A percentile compares a stretch with the other conserved stretches of the same genome.
Conservation (phyloP, 2,329 filamentous ascomycete genomes). For the Aspergillus japonicus region DNA sequence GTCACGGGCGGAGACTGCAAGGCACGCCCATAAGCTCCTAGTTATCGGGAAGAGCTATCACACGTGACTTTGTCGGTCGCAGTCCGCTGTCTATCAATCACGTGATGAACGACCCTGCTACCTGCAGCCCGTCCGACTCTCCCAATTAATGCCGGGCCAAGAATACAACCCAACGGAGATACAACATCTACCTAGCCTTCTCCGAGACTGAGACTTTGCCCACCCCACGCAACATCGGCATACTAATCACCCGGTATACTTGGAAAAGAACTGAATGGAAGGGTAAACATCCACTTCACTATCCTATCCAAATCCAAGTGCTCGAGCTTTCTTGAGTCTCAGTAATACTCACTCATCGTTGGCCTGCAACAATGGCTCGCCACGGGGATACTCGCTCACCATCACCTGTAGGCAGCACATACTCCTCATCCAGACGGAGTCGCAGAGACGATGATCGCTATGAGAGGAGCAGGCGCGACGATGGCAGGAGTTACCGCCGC, state of each 20-base stretch:
- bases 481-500: conserved; percentile 47
- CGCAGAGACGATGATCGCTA: conserved; percentile 55
- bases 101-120: conserved; percentile 9
- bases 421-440: conserved; percentile 66
- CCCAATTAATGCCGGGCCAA: conserved; percentile 8
- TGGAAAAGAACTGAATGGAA: conserved; percentile 18
- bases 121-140: neutral
- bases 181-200: neutral
- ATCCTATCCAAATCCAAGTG: conserved; percentile 20
- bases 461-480: conserved; percentile 53
- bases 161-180: neutral
- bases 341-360: conserved; percentile 53
- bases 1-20: no score
- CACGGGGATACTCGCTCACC: conserved; percentile 74
- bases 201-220: conserved; percentile 5
- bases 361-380: conserved; percentile 59
- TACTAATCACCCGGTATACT: neutral
- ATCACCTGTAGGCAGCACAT: conserved; percentile 86
- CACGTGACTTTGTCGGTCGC: neutral
- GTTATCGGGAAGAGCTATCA: neutral
- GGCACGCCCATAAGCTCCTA: no score
- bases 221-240: conserved; percentile 4
- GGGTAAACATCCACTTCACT: conserved; percentile 22
- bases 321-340: conserved; percentile 33
- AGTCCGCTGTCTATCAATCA: neutral